A percentile compares a stretch with the other conserved stretches of the same genome.
Conservation (phyloP, 192 early-diverging fungal species). For the Thamnidium elegans region DNA sequence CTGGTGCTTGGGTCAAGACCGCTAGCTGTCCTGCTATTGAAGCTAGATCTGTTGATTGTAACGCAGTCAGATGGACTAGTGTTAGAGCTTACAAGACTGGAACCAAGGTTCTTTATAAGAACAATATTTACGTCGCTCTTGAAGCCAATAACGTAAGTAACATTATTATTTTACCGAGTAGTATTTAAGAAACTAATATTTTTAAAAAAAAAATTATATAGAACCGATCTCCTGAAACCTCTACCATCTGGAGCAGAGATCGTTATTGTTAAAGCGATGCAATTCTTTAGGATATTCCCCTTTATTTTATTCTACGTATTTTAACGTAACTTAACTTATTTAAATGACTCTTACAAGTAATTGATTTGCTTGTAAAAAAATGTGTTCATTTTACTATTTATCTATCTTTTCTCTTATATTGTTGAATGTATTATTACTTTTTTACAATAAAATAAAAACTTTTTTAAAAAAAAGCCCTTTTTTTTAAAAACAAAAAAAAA, state of each 20-base stretch:
- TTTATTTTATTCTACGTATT: background rate
- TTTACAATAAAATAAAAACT: background rate
- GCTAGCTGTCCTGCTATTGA: background rate
- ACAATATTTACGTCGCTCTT: background rate
- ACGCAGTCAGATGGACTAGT: background rate
- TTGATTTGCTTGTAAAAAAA: background rate
- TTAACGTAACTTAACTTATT: too few species aligned
- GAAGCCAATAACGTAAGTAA: background rate
- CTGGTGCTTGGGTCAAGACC: slow-evolving; percentile 35
- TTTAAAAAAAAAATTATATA: too few species aligned
- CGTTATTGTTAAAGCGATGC: background rate
- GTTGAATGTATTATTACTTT: background rate
- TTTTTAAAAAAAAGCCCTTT: background rate
- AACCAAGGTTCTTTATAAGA: background rate
- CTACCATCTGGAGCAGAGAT: background rate
- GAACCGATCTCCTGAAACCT: slow-evolving; percentile 3
- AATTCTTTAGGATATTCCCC: background rate
- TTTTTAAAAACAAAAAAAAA: too few species aligned
- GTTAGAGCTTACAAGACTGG: background rate
- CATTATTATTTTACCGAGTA: too few species aligned
- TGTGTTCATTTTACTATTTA: background rate
- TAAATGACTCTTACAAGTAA: background rate
- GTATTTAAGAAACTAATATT: background rate
- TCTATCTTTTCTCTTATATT: background rate
- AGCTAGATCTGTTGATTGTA: background rate